phyloP scores from a whole-genome alignment of 768 basidiomycete species.

The Naganishia randhawae region DNA sequence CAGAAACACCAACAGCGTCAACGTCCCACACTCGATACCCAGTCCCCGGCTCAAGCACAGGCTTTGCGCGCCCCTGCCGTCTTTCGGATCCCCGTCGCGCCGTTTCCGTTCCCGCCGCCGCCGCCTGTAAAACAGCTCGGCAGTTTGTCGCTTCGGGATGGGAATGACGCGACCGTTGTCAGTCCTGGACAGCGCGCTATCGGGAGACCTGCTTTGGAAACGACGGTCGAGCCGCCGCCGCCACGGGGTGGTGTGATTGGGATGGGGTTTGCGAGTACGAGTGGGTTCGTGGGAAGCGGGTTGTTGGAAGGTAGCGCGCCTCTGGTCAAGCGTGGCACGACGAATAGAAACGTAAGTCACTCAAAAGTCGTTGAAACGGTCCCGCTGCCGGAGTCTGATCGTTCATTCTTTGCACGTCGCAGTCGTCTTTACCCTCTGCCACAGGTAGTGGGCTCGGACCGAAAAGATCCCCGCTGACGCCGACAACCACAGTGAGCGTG shows the following conservation, averaged over 20 bases:
- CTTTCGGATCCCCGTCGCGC: conserved; percentile 45
- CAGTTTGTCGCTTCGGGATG: conserved; percentile 21
- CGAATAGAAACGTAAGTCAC: neutral
- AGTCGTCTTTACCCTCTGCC: neutral
- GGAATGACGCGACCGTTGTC: neutral
- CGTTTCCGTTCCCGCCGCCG: conserved; percentile 23
- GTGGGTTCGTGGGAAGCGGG: conserved; percentile 3
- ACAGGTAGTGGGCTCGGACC: no score
- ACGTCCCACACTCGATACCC: conserved; percentile 18
- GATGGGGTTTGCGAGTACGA: conserved; percentile 3
- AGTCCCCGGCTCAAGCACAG: conserved; percentile 20
- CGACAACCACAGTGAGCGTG: conserved; percentile 1
- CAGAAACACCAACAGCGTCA: conserved; percentile 15
- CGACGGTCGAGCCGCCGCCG: neutral
- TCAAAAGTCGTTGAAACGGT: neutral
- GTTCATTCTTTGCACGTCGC: neutral
- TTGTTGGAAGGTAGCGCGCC: conserved; percentile 23
- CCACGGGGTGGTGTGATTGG: neutral
- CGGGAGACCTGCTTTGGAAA: no score
- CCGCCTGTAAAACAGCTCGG: conserved; percentile 20
- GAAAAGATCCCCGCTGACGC: conserved; percentile 4
- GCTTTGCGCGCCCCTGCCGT: conserved; percentile 47
- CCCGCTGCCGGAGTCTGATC: no score
- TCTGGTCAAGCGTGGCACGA: conserved; percentile 13
- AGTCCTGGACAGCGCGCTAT: neutral